Conservation (phyloP, 108 stramenopile genomes). For the Nitzschia sp. region DNA sequence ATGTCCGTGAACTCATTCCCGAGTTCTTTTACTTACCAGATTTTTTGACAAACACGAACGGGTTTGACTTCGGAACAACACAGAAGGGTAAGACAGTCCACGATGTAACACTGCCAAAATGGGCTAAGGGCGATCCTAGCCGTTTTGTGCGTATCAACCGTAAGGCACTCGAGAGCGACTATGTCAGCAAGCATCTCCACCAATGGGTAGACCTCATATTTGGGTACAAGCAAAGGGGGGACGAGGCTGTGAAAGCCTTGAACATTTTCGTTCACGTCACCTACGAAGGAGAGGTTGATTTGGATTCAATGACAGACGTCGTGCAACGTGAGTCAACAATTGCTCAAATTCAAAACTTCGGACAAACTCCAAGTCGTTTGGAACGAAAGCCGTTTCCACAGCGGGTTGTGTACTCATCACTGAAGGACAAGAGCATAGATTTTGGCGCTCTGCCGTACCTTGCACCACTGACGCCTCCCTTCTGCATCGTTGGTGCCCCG, state of each 20-base stretch:
- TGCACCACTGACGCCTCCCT: slow-evolving; percentile 86
- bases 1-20: slow-evolving; percentile 97
- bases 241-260: slow-evolving; percentile 76
- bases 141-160: slow-evolving; percentile 84
- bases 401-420: slow-evolving; percentile 41
- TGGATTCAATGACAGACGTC: slow-evolving; percentile 85
- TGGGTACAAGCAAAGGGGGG: slow-evolving; percentile 90
- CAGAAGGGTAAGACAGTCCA: slow-evolving; percentile 81
- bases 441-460: slow-evolving; percentile 81
- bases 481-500: slow-evolving; percentile 92
- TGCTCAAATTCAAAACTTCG: slow-evolving; percentile 97
- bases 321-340: slow-evolving; percentile 89
- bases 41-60: slow-evolving; percentile 85
- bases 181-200: slow-evolving; percentile 90
- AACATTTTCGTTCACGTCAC: slow-evolving; percentile 98
- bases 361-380: slow-evolving; percentile 93
- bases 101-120: slow-evolving; percentile 88
- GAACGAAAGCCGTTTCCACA: slow-evolving; percentile 77
- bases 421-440: slow-evolving; percentile 74
- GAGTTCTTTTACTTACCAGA: slow-evolving; percentile 97
- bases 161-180: slow-evolving; percentile 87
- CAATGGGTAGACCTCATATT: slow-evolving; percentile 97
- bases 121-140: slow-evolving; percentile 90
- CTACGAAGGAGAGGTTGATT: slow-evolving; percentile 95
- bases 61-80: slow-evolving; percentile 86